These are phyloP conservation scores for Prunus yedoensis DNA, from an alignment of 331 rosid species.

Conservation along the genomic window DNA sequence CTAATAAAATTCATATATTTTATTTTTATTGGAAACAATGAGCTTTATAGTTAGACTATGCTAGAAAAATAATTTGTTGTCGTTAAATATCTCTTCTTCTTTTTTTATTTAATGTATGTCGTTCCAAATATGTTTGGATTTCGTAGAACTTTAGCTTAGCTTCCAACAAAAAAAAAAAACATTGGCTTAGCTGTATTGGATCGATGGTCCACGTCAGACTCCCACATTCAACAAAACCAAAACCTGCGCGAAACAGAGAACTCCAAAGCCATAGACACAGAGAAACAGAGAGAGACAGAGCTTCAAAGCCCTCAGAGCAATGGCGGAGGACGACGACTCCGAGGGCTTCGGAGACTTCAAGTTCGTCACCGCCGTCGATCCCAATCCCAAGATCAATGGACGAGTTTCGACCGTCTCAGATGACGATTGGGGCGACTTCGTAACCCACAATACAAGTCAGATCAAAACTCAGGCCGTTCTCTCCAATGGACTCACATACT, in stretches of 20 bases:
- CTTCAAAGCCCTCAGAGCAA: conserved; percentile 30
- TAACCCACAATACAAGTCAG: conserved; percentile 50
- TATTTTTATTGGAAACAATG: too few species aligned
- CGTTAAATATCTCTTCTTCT: too few species aligned
- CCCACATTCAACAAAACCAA: conserved; percentile 8
- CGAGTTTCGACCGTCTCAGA: conserved; percentile 27
- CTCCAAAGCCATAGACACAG: neutral
- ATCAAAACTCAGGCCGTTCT: conserved; percentile 30
- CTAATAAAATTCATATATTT: too few species aligned
- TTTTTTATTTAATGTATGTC: too few species aligned
- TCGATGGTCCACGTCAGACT: conserved; percentile 28
- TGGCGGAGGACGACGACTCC: conserved; percentile 75
- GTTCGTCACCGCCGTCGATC: conserved; percentile 32
- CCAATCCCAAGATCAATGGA: conserved; percentile 12
- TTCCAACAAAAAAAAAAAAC: too few species aligned
- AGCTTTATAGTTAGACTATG: too few species aligned
- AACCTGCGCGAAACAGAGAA: neutral
- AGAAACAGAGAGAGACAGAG: neutral
- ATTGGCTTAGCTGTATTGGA: conserved; percentile 16
- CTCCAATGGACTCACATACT: conserved; percentile 21
- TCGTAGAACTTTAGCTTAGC: too few species aligned
- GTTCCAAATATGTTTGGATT: too few species aligned
- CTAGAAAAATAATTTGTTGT: too few species aligned
- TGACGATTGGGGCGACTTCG: conserved; percentile 72
- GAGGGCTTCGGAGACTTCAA: conserved; percentile 78